phyloP scores from a whole-genome alignment of 306 rosid genomes.

The Castanea sativa region DNA sequence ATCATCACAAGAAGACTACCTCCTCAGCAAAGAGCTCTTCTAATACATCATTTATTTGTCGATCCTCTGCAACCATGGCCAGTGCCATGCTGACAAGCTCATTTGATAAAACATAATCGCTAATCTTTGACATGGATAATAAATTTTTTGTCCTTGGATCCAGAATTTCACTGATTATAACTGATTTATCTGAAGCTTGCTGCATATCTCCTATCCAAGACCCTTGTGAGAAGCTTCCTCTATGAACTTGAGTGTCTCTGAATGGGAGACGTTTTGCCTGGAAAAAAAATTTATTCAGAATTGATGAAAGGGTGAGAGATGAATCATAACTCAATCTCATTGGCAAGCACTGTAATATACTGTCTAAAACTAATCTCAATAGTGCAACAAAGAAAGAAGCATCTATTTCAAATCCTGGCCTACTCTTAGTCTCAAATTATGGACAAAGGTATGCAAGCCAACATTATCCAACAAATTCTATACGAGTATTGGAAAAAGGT shows the following conservation, averaged over 20 bases:
- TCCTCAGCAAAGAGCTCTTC: conserved; percentile 93
- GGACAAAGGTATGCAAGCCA: not conserved
- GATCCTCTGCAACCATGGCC: conserved; percentile 94
- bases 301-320: not conserved
- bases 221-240: conserved; percentile 77
- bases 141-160: conserved; percentile 93
- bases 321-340: not conserved
- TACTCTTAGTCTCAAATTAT: not conserved
- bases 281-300: conserved; percentile 6
- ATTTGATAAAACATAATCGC: conserved; percentile 88
- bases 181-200: conserved; percentile 84
- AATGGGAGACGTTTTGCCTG: conserved; percentile 89
- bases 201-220: conserved; percentile 97
- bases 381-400: not conserved
- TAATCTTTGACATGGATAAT: conserved; percentile 81
- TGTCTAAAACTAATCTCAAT: not conserved
- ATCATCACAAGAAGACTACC: conserved; percentile 40
- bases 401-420: not conserved
- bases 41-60: conserved; percentile 81
- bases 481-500: not conserved
- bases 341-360: not conserved
- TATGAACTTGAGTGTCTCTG: conserved; percentile 39
- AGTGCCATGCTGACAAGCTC: conserved; percentile 97
- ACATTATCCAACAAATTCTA: not conserved
- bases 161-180: conserved; percentile 85